Base-by-base conservation (phyloP, 495 filamentous ascomycete genomes). In the Chaetomidium leptoderma region DNA sequence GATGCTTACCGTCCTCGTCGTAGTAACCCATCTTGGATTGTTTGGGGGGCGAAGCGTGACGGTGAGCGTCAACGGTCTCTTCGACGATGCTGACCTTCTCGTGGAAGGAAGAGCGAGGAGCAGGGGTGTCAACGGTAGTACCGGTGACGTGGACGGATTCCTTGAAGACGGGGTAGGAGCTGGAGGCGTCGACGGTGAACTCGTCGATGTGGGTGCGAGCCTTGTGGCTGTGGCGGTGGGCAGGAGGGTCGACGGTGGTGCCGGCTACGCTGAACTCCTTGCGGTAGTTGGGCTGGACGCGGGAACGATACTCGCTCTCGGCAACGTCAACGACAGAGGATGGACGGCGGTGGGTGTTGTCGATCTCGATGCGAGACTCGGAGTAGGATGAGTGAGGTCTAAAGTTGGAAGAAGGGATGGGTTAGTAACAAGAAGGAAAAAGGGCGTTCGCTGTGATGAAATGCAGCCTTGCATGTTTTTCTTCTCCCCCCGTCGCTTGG, bases 11-110 rank as follows among this genome's bases (percentile, higher is more conserved):
- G 63, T 92, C 87, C 78, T 95, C 89, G 89, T 96, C 91, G 90
- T 95, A 96, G 84, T 96, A 97, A 81, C 90, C 92, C 92, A 97
- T 97, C 73, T 89, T 89, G 76, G 77, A 76, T 77, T n/a, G n/a
- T n/a, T 81, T 78, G 16, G 29, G 56, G 58, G 62, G 61, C 30
- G 65, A 43, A 45, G 47, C 47, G 60, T 68, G 65, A 51, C 68
- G 73, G 65, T 73, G 66, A 71, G 69, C 66, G 59, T 77, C 75
- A 30, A 72, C 60, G 59, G 73, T 78, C 55, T 78, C 75, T 53
- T 69, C 63, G 57, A 60, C 57, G 57, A 71, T 55, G 63, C 66
- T 64, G n/a, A 70, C 63, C 53, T 75, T 67, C 55, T 72, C 70
- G 65, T 69, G 62, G 72, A 60, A 64, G 66, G 55, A 55, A 35